These are phyloP conservation scores for Phoenix dactylifera DNA, from an alignment of 176 grass and related monocot species.

Conservation along the genomic window DNA sequence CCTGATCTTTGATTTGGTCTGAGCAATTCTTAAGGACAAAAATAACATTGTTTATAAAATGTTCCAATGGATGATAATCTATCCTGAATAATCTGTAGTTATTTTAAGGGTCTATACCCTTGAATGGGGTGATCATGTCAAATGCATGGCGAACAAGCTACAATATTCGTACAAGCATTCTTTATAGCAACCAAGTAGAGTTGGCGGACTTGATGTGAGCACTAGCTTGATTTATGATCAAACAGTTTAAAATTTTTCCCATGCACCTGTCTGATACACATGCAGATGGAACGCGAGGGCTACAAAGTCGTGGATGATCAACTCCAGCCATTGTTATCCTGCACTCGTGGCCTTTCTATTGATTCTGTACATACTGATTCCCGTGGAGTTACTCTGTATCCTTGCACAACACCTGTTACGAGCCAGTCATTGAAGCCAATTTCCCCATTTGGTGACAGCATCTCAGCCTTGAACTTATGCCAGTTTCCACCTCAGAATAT, in stretches of 20 bases:
- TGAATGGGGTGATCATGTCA: too few relatives aligned
- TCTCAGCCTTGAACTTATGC: background rate
- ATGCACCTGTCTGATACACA: background rate
- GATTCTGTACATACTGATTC: conserved; percentile 7
- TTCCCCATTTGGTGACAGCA: background rate
- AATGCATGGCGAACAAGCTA: too few relatives aligned
- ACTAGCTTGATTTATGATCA: too few relatives aligned
- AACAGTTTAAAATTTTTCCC: background rate
- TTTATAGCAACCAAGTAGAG: too few relatives aligned
- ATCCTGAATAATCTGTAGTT: too few relatives aligned
- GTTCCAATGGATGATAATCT: too few relatives aligned
- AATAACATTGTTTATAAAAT: too few relatives aligned
- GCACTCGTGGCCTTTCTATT: background rate
- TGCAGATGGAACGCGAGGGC: conserved; percentile 52
- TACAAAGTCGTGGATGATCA: conserved; percentile 23
- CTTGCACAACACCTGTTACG: background rate
- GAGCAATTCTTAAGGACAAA: background rate
- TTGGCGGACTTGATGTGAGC: too few relatives aligned
- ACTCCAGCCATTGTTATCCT: background rate
- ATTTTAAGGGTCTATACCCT: too few relatives aligned
- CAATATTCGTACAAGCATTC: too few relatives aligned
- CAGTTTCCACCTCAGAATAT: background rate
- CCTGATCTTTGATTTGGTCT: background rate
- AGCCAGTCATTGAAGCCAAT: background rate
- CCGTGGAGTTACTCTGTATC: conserved; percentile 17